Evolutionary conservation across 169 alveolate genomes (phyloP), one percentile per base, ranked within the genome.

Genomic region (Eimeria sp.): DNA sequence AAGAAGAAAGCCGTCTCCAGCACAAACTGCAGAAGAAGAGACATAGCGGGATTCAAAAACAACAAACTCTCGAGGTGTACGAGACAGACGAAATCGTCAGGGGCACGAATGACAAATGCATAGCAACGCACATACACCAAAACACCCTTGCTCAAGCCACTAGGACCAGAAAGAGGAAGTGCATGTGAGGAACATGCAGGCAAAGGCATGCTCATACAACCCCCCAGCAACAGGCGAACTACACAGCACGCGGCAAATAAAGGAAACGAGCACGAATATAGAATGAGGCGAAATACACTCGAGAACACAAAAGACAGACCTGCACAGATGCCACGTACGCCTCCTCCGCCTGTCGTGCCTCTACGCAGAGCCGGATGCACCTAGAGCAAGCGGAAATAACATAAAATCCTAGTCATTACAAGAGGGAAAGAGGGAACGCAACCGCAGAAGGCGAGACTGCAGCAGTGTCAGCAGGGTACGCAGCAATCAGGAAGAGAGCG

Each of bases 291-390:
- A 14, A 71, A 4, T 54, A 30, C 10, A 37, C 54, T 33, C 6
- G 80, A 71, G 11, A 71, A 18, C 16, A 6, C 60, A 20, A 4
- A 20, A 27, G 60, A 46, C 89, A 33, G 11, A 82, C 90, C 90
- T 82, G 76, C 76, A 91, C 95, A 6, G 89, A 33, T 14, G 66
- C 90, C 58, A 58, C 71, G 62, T 91, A 76, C 33, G 85, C 95
- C 40, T 91, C 95, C 85, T 91, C 95, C 72, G 95, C 95, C 30
- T 68, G 83, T 40, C 77, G 72, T 46, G 95, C 95, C 72, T 91
- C 95, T 30, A 91, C 95, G 46, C 91, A 91, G 4, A 85, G 95
- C 62, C 91, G 90, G n/a, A 91, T 91, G 54, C 89, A 76, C 85
- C 90, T 82, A 58, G 54, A 10, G 54, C 64, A 58, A 54, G 43